Conservation (phyloP, 495 filamentous ascomycete genomes). For the Hypoxylon rickii region DNA sequence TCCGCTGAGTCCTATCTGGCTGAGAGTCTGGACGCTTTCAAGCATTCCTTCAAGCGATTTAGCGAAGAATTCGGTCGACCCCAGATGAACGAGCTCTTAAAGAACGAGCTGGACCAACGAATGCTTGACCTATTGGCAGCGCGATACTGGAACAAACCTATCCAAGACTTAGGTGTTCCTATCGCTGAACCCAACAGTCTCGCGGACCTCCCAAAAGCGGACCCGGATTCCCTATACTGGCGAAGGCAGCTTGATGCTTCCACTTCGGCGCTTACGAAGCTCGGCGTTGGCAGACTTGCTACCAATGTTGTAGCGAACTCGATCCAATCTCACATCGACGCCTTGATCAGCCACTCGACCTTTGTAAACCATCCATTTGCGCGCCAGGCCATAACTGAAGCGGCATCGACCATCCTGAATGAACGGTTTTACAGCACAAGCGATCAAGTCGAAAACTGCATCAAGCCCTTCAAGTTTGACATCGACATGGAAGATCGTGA, state of each 20-base stretch:
- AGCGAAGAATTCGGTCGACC: slow-evolving; percentile 86
- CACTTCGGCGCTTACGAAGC: slow-evolving; percentile 84
- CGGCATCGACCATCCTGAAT: slow-evolving; percentile 83
- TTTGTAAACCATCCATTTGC: slow-evolving; percentile 92
- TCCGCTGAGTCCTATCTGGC: slow-evolving; percentile 96
- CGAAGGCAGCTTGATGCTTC: slow-evolving; percentile 93
- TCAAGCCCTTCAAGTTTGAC: slow-evolving; percentile 98
- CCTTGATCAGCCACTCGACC: slow-evolving; percentile 73
- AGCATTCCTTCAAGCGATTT: slow-evolving; percentile 95
- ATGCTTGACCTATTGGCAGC: slow-evolving; percentile 95
- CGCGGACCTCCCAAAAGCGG: slow-evolving; percentile 76
- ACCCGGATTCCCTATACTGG: slow-evolving; percentile 86
- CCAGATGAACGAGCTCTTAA: slow-evolving; percentile 86
- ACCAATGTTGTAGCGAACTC: slow-evolving; percentile 87
- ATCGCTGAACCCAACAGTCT: slow-evolving; percentile 72
- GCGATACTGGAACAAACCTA: slow-evolving; percentile 97
- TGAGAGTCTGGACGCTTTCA: slow-evolving; percentile 92
- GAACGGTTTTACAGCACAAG: slow-evolving; percentile 95
- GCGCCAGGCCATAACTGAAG: slow-evolving; percentile 86
- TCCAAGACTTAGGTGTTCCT: slow-evolving; percentile 69
- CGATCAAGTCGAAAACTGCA: slow-evolving; percentile 99
- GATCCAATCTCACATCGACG: slow-evolving; percentile 84
- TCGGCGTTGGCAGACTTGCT: slow-evolving; percentile 89
- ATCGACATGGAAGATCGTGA: slow-evolving; percentile 91
- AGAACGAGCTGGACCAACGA: slow-evolving; percentile 89